Conservation (phyloP, 1,284 basidiomycete genomes). For the Trichosporon asahii region DNA sequence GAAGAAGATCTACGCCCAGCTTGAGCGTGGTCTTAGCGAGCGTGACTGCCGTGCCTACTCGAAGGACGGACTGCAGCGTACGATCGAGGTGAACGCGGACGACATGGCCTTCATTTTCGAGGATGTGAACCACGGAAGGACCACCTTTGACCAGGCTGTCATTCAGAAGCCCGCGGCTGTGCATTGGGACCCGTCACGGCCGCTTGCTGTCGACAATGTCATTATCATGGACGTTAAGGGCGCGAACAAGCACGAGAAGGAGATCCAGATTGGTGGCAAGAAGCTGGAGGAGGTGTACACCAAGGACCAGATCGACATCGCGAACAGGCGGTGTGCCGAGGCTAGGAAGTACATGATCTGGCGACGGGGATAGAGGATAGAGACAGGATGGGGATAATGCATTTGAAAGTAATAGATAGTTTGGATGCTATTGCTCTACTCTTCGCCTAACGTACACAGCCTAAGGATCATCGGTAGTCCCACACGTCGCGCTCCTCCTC, state of each 20-base stretch:
- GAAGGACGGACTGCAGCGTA: slow-evolving; percentile 27
- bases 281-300: slow-evolving; percentile 64
- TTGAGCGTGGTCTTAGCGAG: slow-evolving; percentile 69
- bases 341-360: slow-evolving; percentile 54
- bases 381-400: slow-evolving; percentile 2
- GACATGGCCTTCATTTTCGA: slow-evolving; percentile 81
- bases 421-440: slow-evolving; percentile 5
- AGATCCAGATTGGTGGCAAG: slow-evolving; percentile 54
- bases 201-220: slow-evolving; percentile 69
- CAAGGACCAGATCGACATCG: slow-evolving; percentile 58
- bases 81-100: slow-evolving; percentile 62
- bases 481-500: slow-evolving; percentile 34
- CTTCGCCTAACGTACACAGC: neutral
- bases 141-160: slow-evolving; percentile 67
- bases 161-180: slow-evolving; percentile 57
- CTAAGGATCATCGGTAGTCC: slow-evolving; percentile 30
- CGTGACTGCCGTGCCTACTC: slow-evolving; percentile 58
- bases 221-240: slow-evolving; percentile 75
- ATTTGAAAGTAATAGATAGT: neutral
- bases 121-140: slow-evolving; percentile 76
- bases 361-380: slow-evolving; percentile 28
- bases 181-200: slow-evolving; percentile 70
- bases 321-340: slow-evolving; percentile 55
- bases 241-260: slow-evolving; percentile 64
- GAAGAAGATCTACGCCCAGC: slow-evolving; percentile 75